A percentile compares a stretch with the other conserved stretches of the same genome.
Conservation (phyloP, 352 stramenopile genomes). For the Sclerospora graminicola region DNA sequence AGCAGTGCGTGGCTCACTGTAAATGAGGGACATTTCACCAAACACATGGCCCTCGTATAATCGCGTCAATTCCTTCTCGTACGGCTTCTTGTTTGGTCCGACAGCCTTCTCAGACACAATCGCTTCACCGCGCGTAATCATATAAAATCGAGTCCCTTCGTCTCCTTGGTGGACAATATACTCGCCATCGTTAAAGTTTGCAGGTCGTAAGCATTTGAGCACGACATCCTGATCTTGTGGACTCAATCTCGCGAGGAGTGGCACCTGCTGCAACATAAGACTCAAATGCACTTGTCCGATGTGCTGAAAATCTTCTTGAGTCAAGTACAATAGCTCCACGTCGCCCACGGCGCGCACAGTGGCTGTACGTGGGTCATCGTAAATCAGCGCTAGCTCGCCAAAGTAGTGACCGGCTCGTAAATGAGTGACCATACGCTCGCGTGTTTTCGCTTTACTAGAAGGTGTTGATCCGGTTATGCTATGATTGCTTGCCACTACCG, state of each 20-base stretch:
- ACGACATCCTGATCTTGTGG: constrained; percentile 74
- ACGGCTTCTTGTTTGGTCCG: constrained; percentile 25
- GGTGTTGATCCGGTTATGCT: constrained; percentile 23
- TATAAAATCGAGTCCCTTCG: constrained; percentile 82
- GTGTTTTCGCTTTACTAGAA: constrained; percentile 25
- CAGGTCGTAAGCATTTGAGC: constrained; percentile 64
- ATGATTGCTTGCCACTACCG: constrained; percentile 21
- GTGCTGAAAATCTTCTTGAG: constrained; percentile 80
- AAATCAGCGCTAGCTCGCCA: constrained; percentile 87
- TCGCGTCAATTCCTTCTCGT: constrained; percentile 71
- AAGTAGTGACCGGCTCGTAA: constrained; percentile 90
- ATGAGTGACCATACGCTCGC: constrained; percentile 83
- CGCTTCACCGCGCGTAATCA: constrained; percentile 82
- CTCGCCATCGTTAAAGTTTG: constrained; percentile 79
- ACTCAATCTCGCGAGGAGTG: constrained; percentile 57
- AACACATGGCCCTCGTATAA: constrained; percentile 86
- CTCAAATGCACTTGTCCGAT: constrained; percentile 81
- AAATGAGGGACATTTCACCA: constrained; percentile 84
- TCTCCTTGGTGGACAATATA: constrained; percentile 87
- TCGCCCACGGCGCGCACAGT: constrained; percentile 70
- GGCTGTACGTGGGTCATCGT: constrained; percentile 81
- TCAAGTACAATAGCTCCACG: constrained; percentile 77
- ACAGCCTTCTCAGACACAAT: constrained; percentile 66
- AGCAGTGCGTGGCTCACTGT: constrained; percentile 77
- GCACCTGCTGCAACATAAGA: constrained; percentile 83